A percentile compares a stretch with the other conserved stretches of the same genome.
Conservation (phyloP, 1,139 yeast genomes). For the Yamadazyma friedrichii region DNA sequence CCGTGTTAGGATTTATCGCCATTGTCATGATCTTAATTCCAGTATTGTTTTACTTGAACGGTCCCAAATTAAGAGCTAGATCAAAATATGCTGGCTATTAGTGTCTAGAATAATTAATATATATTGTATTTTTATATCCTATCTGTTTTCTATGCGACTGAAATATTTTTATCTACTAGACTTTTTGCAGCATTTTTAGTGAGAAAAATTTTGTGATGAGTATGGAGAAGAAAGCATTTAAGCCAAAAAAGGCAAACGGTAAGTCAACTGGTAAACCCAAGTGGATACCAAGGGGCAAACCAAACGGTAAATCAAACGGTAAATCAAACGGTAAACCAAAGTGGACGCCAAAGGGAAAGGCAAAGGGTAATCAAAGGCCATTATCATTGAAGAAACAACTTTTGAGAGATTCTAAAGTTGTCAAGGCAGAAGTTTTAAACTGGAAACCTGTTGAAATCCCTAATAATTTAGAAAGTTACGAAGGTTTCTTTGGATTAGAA, state of each 20-base stretch:
- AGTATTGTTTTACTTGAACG: constrained; percentile 45
- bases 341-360: background rate
- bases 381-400: constrained; percentile 1
- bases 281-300: background rate
- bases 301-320: background rate
- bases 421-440: constrained; percentile 49
- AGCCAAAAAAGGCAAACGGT: background rate
- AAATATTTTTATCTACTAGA: too few relatives aligned
- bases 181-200: constrained; percentile 1
- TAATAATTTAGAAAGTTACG: constrained; percentile 80
- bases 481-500: constrained; percentile 88
- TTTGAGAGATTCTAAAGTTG: constrained; percentile 19
- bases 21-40: constrained; percentile 46
- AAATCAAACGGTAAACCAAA: background rate
- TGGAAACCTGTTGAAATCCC: constrained; percentile 89
- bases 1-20: constrained; percentile 45
- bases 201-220: constrained; percentile 7
- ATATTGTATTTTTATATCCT: too few relatives aligned
- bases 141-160: too few relatives aligned
- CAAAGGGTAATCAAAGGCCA: background rate
- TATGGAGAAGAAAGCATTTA: constrained; percentile 6
- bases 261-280: background rate
- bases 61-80: constrained; percentile 49
- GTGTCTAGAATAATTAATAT: too few relatives aligned
- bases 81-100: constrained; percentile 34